Base-by-base conservation (phyloP, 2,329 filamentous ascomycete species). In the Neonectria sp. region DNA sequence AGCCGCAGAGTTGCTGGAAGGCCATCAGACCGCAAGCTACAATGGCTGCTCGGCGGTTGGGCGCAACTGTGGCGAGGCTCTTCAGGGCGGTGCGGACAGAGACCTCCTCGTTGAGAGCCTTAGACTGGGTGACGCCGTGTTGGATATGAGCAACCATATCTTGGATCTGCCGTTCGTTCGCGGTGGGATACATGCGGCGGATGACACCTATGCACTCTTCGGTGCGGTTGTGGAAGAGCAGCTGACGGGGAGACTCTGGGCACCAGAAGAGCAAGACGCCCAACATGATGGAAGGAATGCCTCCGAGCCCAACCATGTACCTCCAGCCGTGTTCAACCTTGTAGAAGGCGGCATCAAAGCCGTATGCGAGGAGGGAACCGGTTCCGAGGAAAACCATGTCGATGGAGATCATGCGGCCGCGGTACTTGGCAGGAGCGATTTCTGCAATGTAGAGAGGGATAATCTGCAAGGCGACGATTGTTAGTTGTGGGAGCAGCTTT, bases 21-120 rank as follows among this genome's bases (percentile, higher is more conserved):
- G 81, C 82, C 83, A 85, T 85, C 13, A 84, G 67, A 1, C 81
- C 78, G 55, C 83, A 85, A 3, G 82, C 84, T 27, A 77, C 75
- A 33, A 84, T 71, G 6, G 84, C 73, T 0, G 83, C 82, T 21
- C 83, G 79, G 15, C 80, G 76, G 33, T 82, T 83, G 8, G 75
- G 67, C 0, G 78, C 78, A 6, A 78, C 76, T 2, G 69, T 76
- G 65, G 81, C 79, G 8, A 85, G 77, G 58, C 68, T 71, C 33
- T 60, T 61, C 6, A 73, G n/a, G 27, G 71, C 67, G 33, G 69
- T 73, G 24, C 66, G 60, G 15, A 66, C 37, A 6, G 68, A 71
- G 8, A 71, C 48, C 40, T 71, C 68, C 31, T 69, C 67, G 40
- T 71, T 71, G 9, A 71, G 52, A 13, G 60, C 65, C 67, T 71